Evolutionary conservation across 768 basidiomycete species (phyloP).

Genomic region (Termitomyces sp.): DNA sequence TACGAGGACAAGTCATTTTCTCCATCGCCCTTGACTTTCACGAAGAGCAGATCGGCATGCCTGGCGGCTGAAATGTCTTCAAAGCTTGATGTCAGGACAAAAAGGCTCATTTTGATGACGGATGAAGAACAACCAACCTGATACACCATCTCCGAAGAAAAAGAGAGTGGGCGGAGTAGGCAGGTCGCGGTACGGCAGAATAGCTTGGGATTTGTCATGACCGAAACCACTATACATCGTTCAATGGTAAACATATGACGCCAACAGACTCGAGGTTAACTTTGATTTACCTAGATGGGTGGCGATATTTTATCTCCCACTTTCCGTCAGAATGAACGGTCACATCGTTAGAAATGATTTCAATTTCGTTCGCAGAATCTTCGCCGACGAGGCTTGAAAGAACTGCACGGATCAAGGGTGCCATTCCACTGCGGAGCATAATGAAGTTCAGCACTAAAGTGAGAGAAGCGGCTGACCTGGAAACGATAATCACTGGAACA

Average conservation of each 20-base stretch:
- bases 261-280: not conserved
- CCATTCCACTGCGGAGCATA: constrained; percentile 68
- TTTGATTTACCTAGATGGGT: constrained; percentile 67
- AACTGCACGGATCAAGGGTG: constrained; percentile 87
- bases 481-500: constrained; percentile 90
- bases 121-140: constrained; percentile 36
- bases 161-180: constrained; percentile 73
- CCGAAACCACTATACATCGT: constrained; percentile 66
- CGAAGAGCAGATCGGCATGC: constrained; percentile 93
- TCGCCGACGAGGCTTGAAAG: constrained; percentile 77
- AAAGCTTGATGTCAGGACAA: not conserved
- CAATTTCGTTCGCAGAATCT: constrained; percentile 67
- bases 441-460: constrained; percentile 2
- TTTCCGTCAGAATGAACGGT: constrained; percentile 53
- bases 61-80: constrained; percentile 88
- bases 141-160: constrained; percentile 98
- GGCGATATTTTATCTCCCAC: constrained; percentile 84
- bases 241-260: not conserved
- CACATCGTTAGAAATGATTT: constrained; percentile 94
- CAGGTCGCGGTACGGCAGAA: constrained; percentile 81
- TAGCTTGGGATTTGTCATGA: constrained; percentile 95
- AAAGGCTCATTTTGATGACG: not conserved
- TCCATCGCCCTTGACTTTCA: constrained; percentile 71
- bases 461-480: constrained; percentile 46
- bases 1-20: constrained; percentile 86